Conservation (phyloP, 108 stramenopile species). For the Conticribra weissflogii region DNA sequence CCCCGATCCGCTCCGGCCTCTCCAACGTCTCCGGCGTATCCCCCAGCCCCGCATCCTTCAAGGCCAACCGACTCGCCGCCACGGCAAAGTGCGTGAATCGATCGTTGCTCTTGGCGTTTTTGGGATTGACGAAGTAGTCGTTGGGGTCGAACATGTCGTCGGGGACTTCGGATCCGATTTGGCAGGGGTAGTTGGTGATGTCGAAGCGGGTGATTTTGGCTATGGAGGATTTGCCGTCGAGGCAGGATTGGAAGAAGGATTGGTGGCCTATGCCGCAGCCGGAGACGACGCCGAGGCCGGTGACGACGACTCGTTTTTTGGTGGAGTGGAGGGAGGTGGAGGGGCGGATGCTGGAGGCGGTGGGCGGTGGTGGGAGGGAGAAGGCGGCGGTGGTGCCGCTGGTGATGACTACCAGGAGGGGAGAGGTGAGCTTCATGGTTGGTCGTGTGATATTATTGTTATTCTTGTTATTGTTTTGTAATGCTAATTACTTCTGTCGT, state of each 20-base stretch:
- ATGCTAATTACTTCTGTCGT: too few species aligned
- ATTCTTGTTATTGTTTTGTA: not conserved
- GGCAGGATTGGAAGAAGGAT: constrained; percentile 75
- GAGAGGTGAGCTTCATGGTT: constrained; percentile 15
- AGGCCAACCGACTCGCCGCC: constrained; percentile 85
- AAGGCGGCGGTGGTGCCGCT: constrained; percentile 14
- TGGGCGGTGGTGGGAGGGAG: constrained; percentile 24
- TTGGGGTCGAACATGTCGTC: constrained; percentile 87
- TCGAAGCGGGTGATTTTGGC: constrained; percentile 81
- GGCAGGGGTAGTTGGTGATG: constrained; percentile 80
- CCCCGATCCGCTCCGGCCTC: constrained; percentile 82
- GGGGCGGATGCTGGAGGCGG: constrained; percentile 11
- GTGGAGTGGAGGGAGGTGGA: constrained; percentile 20
- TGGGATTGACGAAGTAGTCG: constrained; percentile 85
- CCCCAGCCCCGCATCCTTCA: constrained; percentile 86
- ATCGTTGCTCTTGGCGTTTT: constrained; percentile 92
- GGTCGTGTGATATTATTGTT: not conserved
- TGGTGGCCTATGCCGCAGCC: constrained; percentile 91
- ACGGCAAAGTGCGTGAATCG: constrained; percentile 96
- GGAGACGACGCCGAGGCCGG: constrained; percentile 91
- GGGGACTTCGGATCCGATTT: constrained; percentile 88
- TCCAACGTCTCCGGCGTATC: constrained; percentile 80
- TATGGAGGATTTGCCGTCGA: constrained; percentile 81
- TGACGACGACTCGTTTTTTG: constrained; percentile 86
- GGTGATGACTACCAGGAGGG: constrained; percentile 12